Conservation (phyloP, 331 rosid genomes). For the Cucumis variabilis region DNA sequence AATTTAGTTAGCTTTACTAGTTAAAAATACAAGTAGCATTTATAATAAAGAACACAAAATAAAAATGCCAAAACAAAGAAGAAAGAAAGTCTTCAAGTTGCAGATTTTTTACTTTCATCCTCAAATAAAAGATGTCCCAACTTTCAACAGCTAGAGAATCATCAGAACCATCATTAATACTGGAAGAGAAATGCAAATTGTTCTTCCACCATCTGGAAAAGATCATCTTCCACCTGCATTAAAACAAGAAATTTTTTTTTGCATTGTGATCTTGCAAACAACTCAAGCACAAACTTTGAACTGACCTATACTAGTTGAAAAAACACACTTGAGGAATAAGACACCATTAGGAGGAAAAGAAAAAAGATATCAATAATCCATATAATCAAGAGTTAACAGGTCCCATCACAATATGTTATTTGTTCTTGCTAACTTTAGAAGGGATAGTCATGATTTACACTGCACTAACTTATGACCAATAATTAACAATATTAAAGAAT, state of each 20-base stretch:
- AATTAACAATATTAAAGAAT: conserved; percentile 4
- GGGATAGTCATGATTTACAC: background rate
- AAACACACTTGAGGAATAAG: background rate
- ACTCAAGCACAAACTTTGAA: background rate
- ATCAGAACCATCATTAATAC: conserved; percentile 27
- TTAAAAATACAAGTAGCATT: background rate
- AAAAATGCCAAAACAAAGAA: conserved; percentile 13
- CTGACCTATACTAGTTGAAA: conserved; percentile 53
- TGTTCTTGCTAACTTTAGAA: conserved; percentile 20
- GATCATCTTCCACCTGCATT: conserved; percentile 46
- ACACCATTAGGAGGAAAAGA: background rate
- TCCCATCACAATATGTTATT: background rate
- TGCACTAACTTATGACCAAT: conserved; percentile 18
- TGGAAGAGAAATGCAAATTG: conserved; percentile 26
- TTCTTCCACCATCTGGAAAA: conserved; percentile 26
- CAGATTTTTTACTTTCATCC: conserved; percentile 25
- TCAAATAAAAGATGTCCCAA: background rate
- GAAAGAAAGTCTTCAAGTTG: conserved; percentile 28
- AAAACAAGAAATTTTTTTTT: background rate
- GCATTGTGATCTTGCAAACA: too few species aligned
- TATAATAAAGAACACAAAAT: background rate
- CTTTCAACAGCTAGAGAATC: conserved; percentile 31
- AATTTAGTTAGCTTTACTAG: conserved; percentile 8
- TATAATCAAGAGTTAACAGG: conserved; percentile 22
- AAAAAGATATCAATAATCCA: background rate